Evolutionary conservation across 1,139 yeast species (phyloP).

Genomic region (Blastobotrys apis): DNA sequence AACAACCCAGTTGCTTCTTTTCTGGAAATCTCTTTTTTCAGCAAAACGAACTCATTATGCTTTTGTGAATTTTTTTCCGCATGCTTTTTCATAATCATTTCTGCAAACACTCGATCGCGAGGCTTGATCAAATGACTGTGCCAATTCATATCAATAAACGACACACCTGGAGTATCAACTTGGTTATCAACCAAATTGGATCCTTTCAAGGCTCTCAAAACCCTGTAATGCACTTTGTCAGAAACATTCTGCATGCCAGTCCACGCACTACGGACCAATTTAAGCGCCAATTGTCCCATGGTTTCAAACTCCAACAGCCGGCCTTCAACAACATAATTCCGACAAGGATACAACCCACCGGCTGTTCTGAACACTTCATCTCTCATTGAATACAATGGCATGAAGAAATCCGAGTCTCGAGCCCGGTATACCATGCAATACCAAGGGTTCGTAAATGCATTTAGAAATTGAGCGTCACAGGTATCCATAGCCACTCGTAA

Average conservation of each 20-base stretch:
- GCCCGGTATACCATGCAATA: slow-evolving; percentile 4
- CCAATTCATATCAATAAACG: not conserved
- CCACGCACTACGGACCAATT: not conserved
- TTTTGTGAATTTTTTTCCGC: not conserved
- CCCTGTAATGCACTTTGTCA: not conserved
- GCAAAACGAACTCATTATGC: not conserved
- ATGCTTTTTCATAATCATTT: not conserved
- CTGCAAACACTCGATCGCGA: not conserved
- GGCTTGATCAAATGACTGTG: not conserved
- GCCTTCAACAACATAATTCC: not conserved
- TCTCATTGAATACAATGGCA: slow-evolving; percentile 6
- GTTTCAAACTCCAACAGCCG: not conserved
- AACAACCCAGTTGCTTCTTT: not conserved
- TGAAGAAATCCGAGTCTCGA: slow-evolving; percentile 7
- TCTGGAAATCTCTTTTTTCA: not conserved
- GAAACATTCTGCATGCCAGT: not conserved
- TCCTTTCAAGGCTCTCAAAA: not conserved
- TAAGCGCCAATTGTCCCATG: not conserved
- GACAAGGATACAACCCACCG: not conserved
- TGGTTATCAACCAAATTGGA: not conserved
- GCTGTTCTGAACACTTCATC: slow-evolving; percentile 4
- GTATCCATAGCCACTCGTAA: slow-evolving; percentile 5
- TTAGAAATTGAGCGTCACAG: slow-evolving; percentile 6
- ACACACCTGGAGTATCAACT: not conserved
- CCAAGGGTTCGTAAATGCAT: slow-evolving; percentile 8